A percentile compares a stretch with the other conserved stretches of the same genome.
These are phyloP conservation scores for Exophiala sideris DNA, from an alignment of 2,329 filamentous ascomycete species.

Conservation along the genomic window DNA sequence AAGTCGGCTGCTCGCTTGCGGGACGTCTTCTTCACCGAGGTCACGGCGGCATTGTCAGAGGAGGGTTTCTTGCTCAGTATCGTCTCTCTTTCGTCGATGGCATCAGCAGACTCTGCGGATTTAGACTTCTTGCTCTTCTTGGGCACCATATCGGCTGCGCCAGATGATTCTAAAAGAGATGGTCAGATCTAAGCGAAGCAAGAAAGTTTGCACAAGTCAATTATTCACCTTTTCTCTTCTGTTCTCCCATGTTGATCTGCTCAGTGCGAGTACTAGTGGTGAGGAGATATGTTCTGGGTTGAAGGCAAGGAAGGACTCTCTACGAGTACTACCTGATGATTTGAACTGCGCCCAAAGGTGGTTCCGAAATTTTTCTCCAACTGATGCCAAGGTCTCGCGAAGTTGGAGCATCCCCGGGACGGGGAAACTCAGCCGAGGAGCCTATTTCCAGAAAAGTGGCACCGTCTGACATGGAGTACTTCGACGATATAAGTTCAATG, in stretches of 20 bases:
- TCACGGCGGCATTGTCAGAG: slow-evolving; percentile 35
- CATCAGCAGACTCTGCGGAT: slow-evolving; percentile 30
- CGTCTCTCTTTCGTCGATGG: slow-evolving; percentile 34
- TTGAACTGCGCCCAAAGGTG: background rate
- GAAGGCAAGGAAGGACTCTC: background rate
- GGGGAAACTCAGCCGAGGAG: no score
- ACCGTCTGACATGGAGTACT: no score
- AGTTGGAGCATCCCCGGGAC: no score
- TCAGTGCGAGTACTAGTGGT: background rate
- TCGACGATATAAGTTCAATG: no score
- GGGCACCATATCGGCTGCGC: slow-evolving; percentile 41
- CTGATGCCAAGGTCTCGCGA: slow-evolving; percentile 1
- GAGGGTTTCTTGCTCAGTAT: slow-evolving; percentile 23
- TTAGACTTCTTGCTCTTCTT: slow-evolving; percentile 48
- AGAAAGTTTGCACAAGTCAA: background rate
- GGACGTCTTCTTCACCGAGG: slow-evolving; percentile 41
- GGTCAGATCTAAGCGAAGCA: slow-evolving; percentile 4
- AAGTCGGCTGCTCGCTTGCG: slow-evolving; percentile 50
- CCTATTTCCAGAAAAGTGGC: no score
- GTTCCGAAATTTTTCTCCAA: slow-evolving; percentile 12
- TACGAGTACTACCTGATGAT: background rate
- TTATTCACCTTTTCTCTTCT: slow-evolving; percentile 28
- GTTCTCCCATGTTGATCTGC: slow-evolving; percentile 22
- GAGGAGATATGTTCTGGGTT: background rate
- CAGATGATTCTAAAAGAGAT: slow-evolving; percentile 10